These are phyloP conservation scores for Piper betle DNA, from an alignment of 164 flowering plant species.

Conservation along the genomic window DNA sequence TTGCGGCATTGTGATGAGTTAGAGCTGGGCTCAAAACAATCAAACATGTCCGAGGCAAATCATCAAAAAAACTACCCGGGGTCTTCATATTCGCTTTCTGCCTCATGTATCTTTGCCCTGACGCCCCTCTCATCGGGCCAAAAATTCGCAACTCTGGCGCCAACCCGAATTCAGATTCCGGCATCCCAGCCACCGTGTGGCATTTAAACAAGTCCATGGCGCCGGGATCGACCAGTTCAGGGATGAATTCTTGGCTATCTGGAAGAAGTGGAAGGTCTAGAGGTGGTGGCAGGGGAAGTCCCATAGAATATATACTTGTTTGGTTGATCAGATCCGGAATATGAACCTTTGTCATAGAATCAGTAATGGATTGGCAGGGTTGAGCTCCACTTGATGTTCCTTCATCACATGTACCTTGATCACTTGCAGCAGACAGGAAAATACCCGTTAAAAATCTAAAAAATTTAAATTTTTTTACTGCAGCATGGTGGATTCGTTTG, in stretches of 20 bases:
- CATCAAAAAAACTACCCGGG: constrained; percentile 55
- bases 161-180: not conserved
- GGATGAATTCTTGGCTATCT: constrained; percentile 25
- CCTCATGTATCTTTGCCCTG: not conserved
- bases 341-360: constrained; percentile 26
- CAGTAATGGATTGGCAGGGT: constrained; percentile 1
- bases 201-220: constrained; percentile 19
- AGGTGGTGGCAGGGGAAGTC: constrained; percentile 14
- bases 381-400: constrained; percentile 1
- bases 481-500: not conserved
- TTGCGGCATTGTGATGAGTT: constrained; percentile 15
- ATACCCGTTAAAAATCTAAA: no score
- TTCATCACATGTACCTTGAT: not conserved
- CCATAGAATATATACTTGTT: constrained; percentile 11
- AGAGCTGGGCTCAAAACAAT: constrained; percentile 22
- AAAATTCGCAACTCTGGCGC: not conserved
- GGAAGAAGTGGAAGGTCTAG: constrained; percentile 17
- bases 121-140: not conserved
- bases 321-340: constrained; percentile 24
- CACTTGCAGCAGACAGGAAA: not conserved
- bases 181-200: not conserved
- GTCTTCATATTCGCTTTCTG: constrained; percentile 13
- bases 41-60: constrained; percentile 50
- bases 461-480: no score
- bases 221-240: no score